These are phyloP conservation scores for Rachicladosporium sp. DNA, from an alignment of 2,329 filamentous ascomycete species.

Conservation along the genomic window DNA sequence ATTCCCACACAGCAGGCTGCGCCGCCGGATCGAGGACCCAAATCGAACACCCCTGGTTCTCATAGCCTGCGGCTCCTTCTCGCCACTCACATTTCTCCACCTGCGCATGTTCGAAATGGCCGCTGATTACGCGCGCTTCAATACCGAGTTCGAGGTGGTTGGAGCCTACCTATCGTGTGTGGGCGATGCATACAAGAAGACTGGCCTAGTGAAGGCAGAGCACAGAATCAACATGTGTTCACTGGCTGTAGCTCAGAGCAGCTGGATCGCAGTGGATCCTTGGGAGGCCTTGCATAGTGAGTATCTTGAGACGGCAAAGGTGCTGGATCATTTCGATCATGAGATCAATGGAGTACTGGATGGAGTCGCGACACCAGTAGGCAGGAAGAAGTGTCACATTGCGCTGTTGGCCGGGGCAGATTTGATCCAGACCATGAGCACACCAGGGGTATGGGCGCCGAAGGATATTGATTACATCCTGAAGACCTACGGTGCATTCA, in stretches of 20 bases:
- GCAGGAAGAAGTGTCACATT: conserved; percentile 59
- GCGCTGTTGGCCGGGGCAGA: conserved; percentile 64
- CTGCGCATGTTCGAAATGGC: conserved; percentile 84
- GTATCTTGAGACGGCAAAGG: conserved; percentile 79
- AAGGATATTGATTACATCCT: conserved; percentile 82
- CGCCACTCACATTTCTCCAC: conserved; percentile 48
- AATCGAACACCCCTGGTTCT: conserved; percentile 52
- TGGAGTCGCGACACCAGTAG: conserved; percentile 58
- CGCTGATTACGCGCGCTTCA: conserved; percentile 63
- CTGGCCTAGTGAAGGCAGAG: conserved; percentile 58
- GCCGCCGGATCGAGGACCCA: conserved; percentile 42
- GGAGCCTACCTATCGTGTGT: conserved; percentile 78
- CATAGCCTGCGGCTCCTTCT: conserved; percentile 52
- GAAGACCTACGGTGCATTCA: conserved; percentile 69
- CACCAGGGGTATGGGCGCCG: conserved; percentile 60
- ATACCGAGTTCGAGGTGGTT: conserved; percentile 69
- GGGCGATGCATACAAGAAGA: conserved; percentile 66
- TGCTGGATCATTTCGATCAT: conserved; percentile 81
- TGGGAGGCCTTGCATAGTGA: conserved; percentile 78
- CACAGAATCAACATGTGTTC: conserved; percentile 79
- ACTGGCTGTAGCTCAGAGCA: conserved; percentile 62
- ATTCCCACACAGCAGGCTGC: conserved; percentile 50
- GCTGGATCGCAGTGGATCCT: conserved; percentile 73
- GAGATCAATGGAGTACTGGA: conserved; percentile 73
- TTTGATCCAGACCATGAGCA: conserved; percentile 40